A percentile compares a stretch with the other conserved stretches of the same genome.
Evolutionary conservation across 768 basidiomycete genomes (phyloP).

Genomic region (Tephrocybe sp.): DNA sequence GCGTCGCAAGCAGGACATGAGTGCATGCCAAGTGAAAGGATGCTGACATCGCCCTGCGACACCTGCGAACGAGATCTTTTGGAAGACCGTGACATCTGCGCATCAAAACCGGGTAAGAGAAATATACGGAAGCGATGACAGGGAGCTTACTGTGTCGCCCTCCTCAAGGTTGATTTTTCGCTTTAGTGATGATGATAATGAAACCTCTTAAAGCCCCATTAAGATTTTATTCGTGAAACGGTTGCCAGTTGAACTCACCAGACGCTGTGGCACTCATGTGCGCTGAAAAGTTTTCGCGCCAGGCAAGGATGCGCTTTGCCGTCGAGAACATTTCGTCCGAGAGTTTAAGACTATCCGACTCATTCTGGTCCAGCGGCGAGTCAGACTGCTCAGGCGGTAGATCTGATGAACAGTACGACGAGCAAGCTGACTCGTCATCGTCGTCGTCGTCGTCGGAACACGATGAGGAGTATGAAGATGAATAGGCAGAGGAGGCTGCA

Average conservation of each 20-base stretch:
- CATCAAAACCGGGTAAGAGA: slow-evolving; percentile 5
- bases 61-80: slow-evolving; percentile 53
- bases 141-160: slow-evolving; percentile 33
- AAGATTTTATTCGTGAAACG: slow-evolving; percentile 10
- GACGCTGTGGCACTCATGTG: slow-evolving; percentile 36
- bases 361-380: slow-evolving; percentile 13
- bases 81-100: slow-evolving; percentile 48
- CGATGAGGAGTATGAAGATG: slow-evolving; percentile 36
- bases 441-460: slow-evolving; percentile 17
- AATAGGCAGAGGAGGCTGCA: slow-evolving; percentile 35
- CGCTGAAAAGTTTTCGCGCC: slow-evolving; percentile 59
- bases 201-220: slow-evolving; percentile 19
- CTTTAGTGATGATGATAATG: slow-evolving; percentile 38
- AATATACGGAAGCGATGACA: slow-evolving; percentile 1
- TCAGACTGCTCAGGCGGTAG: slow-evolving; percentile 34
- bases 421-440: slow-evolving; percentile 47
- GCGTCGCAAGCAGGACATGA: slow-evolving; percentile 77
- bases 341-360: slow-evolving; percentile 20
- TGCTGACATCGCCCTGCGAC: slow-evolving; percentile 30
- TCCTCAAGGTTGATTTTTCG: slow-evolving; percentile 50
- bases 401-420: slow-evolving; percentile 75
- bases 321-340: slow-evolving; percentile 47
- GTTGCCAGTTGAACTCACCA: slow-evolving; percentile 29
- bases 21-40: slow-evolving; percentile 44
- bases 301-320: slow-evolving; percentile 67